A percentile compares a stretch with the other conserved stretches of the same genome.
Conservation (phyloP, 352 stramenopile genomes). For the Phytopythium boreale region DNA sequence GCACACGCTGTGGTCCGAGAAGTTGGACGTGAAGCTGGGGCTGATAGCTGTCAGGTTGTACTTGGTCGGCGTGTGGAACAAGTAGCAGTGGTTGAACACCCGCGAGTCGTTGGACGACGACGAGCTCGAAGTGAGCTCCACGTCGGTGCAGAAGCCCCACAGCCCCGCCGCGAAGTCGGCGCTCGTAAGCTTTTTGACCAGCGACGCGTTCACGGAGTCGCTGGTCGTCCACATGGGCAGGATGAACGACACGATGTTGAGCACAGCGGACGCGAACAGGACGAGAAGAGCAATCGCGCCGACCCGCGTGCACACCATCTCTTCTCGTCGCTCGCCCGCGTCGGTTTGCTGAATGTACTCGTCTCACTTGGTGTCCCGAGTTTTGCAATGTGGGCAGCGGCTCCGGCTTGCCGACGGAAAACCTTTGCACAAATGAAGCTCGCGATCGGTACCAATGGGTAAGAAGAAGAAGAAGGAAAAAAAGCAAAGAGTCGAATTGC, state of each 20-base stretch:
- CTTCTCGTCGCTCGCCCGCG: not conserved
- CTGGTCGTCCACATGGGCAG: constrained; percentile 65
- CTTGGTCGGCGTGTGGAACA: constrained; percentile 60
- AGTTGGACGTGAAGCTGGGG: constrained; percentile 31
- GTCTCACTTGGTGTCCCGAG: not conserved
- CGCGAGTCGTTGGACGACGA: constrained; percentile 19
- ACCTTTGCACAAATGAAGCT: no score
- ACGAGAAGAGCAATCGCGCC: constrained; percentile 38
- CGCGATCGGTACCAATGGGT: no score
- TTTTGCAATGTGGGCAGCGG: no score
- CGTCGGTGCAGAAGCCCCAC: constrained; percentile 63
- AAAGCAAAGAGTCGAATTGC: no score
- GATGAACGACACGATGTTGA: constrained; percentile 57
- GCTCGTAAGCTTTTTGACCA: constrained; percentile 23
- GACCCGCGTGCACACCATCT: not conserved
- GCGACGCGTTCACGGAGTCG: constrained; percentile 30
- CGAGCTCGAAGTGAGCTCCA: constrained; percentile 40
- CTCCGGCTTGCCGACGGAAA: no score
- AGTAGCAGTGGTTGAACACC: constrained; percentile 61
- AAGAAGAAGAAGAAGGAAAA: no score
- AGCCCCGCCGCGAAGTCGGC: constrained; percentile 54
- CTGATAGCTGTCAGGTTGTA: constrained; percentile 35
- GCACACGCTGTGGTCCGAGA: constrained; percentile 51
- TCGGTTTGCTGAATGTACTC: no score
- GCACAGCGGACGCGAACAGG: constrained; percentile 48